Base-by-base conservation (phyloP, 441 rosid genomes). In the Adansonia rubrostipa region DNA sequence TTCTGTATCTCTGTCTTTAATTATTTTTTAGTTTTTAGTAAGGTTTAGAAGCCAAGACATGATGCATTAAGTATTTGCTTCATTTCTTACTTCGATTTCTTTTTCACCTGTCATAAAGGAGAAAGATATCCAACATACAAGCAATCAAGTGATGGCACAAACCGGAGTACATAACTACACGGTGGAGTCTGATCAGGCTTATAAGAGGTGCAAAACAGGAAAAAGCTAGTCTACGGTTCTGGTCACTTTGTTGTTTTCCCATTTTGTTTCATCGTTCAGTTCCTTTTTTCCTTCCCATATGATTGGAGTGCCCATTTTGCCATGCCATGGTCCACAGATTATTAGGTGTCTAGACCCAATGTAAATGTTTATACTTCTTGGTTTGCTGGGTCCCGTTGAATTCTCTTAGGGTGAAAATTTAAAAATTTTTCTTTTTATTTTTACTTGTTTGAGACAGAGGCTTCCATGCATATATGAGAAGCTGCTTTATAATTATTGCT, bases 121-220 rank as follows among this genome's bases (percentile, higher is more conserved):
- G 4, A 67, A 44, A 19, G 53, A 67, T 17, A 67, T 67, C 71
- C 71, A 67, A 17, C 19, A 44, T 6, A 4, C 50, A 67, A 44
- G 33, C 53, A 67, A 44, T 44, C 71, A 67, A 67, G 53, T 9
- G 33, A 67, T 67, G 33, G 15, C 9, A 44, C 71, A 67, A 67
- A 44, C 71, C 5, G 53, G 71, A 44, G n/a, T 44, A 44, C 53
- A 15, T 15, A 13, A 6, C 73, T 47, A 22, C 64, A 57, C 24
- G 13, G 88, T 84, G 67, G 88, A 86, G 65, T 77, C 79, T 36
- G 85, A 84, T 72, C 89, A 78, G 57, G 85, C 85, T 75, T 82
- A 57, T 58, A 93, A 90, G 86, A 87, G 88, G 79, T 88, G 42
- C 22, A 85, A 88, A 79, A 86, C 80, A 78, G 86, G 85, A 77